Evolutionary conservation across 2,329 filamentous ascomycete genomes (phyloP), one percentile per base, ranked within the genome.

Genomic region (Phialophora macrospora): DNA sequence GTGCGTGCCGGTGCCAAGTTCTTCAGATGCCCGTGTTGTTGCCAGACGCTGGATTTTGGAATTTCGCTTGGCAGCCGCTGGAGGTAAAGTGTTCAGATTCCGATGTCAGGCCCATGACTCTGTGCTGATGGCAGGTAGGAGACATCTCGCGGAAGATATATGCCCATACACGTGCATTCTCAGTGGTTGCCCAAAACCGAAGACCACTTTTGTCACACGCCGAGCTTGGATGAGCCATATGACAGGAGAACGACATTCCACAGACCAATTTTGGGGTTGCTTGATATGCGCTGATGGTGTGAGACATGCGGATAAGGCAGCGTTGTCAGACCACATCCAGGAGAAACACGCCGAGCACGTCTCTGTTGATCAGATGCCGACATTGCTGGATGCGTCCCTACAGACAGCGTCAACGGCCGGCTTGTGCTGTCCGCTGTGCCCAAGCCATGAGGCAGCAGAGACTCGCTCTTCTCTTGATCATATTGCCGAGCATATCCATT

Each of bases 1-100:
- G n/a, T 60, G 17, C 17, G 9, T n/a, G 17, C 57, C 3, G 24
- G 22, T 24, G 57, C 20, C 22, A 38, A 60, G 3, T 38, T 54
- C 14, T 61, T 61, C 32, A 44, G 41, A 38, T 61, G 59, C 14
- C 59, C 59, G 38, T 55, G 46, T 32, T 61, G 59, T 41, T 61
- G 48, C n/a, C 59, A 54, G 26, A 54, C 48, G 11, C n/a, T 61
- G 20, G 14, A 51, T 20, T 28, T 22, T 41, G 28, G 8, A 12
- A 11, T 38, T 24, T 56, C n/a, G 2, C 8, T 14, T 2, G 48
- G 46, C n/a, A 20, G 32, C 20, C 58, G 24, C 3, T 54, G 56
- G 56, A 59, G 41, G 56, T 55, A 22, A 41, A 12, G 5, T 34
- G 20, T 8, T 20, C n/a, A 6, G 30, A 20, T 20, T 12, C 20